Evolutionary conservation across 495 filamentous ascomycete genomes (phyloP).

Genomic region (Usnea hakonensis): DNA sequence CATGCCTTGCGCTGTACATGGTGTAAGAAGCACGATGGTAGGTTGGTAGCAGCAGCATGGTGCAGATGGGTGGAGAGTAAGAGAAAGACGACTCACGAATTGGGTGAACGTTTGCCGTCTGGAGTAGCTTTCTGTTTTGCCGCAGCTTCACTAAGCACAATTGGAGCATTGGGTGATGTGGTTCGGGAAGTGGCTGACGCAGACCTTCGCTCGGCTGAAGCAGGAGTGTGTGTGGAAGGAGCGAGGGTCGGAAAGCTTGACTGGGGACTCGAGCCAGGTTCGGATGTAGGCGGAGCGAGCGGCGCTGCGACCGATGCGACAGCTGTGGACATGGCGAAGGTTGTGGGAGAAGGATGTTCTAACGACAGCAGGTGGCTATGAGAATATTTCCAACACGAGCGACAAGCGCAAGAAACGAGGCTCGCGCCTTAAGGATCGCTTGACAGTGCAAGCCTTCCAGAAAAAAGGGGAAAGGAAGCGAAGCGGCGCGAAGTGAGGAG

Average conservation of each 20-base stretch:
- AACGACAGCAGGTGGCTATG: slow-evolving; percentile 4
- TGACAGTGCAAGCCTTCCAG: neutral
- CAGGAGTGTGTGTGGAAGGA: slow-evolving; percentile 28
- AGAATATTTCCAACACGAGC: neutral
- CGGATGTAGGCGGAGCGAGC: slow-evolving; percentile 41
- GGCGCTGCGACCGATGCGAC: slow-evolving; percentile 44
- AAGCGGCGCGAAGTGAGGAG: neutral
- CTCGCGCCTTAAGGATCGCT: slow-evolving; percentile 11
- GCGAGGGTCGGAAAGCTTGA: slow-evolving; percentile 36
- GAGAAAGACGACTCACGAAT: slow-evolving; percentile 42
- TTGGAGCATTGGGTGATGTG: slow-evolving; percentile 22
- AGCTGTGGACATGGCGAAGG: slow-evolving; percentile 43
- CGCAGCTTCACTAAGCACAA: slow-evolving; percentile 32
- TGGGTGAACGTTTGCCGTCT: slow-evolving; percentile 47
- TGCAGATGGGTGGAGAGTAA: neutral
- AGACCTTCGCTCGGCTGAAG: slow-evolving; percentile 23
- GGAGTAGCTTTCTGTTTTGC: slow-evolving; percentile 37
- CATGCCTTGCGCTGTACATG: slow-evolving; percentile 29
- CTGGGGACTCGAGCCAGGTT: slow-evolving; percentile 43
- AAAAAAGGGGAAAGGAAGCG: neutral
- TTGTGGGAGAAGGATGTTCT: slow-evolving; percentile 1
- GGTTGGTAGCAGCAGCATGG: slow-evolving; percentile 17
- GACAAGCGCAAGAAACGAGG: slow-evolving; percentile 14
- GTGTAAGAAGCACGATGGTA: slow-evolving; percentile 19
- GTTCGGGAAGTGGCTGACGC: slow-evolving; percentile 23